Conservation (phyloP, 73 alveolate genomes). For the Paramecium primaurelia region DNA sequence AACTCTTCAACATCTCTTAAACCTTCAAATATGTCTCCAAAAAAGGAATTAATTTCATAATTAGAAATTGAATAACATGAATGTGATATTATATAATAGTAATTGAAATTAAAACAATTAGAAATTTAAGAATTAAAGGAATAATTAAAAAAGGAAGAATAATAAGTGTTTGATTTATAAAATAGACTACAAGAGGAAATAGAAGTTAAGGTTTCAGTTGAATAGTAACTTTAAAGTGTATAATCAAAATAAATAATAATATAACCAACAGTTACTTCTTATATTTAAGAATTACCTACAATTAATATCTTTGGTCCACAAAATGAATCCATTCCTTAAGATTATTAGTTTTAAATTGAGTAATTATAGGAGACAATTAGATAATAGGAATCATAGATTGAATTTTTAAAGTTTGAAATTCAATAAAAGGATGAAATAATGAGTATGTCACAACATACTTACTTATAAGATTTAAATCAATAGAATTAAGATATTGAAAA, state of each 20-base stretch:
- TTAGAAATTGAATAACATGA: neutral
- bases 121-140: neutral
- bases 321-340: neutral
- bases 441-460: neutral
- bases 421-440: neutral
- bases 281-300: neutral
- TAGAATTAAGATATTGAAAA: neutral
- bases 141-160: neutral
- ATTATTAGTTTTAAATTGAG: neutral
- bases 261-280: neutral
- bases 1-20: neutral
- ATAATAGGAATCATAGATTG: neutral
- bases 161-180: neutral
- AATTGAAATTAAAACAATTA: neutral
- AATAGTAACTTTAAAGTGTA: neutral
- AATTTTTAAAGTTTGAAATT: slow-evolving; percentile 9
- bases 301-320: neutral
- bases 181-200: neutral
- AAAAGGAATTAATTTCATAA: neutral
- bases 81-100: neutral
- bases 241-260: neutral
- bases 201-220: neutral
- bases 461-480: neutral
- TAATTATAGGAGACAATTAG: neutral
- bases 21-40: neutral